Evolutionary conservation across 176 grass and related monocot species (phyloP).

Genomic region (Triticum turgidum): DNA sequence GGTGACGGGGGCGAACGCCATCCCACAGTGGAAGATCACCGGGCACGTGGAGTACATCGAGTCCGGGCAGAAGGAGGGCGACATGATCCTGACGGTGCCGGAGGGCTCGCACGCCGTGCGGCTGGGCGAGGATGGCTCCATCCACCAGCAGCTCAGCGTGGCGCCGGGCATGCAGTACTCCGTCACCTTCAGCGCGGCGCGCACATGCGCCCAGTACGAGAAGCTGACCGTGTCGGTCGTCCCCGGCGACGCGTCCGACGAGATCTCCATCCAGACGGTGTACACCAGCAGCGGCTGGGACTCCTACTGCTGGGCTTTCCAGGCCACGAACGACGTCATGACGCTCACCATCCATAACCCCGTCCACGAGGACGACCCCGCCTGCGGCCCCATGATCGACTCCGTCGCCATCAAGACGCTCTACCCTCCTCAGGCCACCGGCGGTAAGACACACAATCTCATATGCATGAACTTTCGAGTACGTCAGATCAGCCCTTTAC

Average conservation of each 20-base stretch:
- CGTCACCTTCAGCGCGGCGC: conserved; percentile 49
- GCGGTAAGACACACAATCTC: neutral
- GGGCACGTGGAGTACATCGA: conserved; percentile 48
- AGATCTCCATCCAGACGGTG: conserved; percentile 38
- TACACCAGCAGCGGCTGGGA: conserved; percentile 55
- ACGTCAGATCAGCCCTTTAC: neutral
- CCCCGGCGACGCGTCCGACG: conserved; percentile 16
- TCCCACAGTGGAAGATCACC: conserved; percentile 25
- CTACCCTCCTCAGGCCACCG: conserved; percentile 20
- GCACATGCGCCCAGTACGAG: conserved; percentile 46
- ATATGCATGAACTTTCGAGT: neutral
- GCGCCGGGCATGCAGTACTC: conserved; percentile 33
- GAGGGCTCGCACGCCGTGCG: conserved; percentile 45
- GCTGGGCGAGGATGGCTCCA: conserved; percentile 38
- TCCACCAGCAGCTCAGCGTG: conserved; percentile 33
- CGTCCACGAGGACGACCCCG: conserved; percentile 34
- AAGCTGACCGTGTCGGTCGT: conserved; percentile 36
- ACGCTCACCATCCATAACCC: conserved; percentile 31
- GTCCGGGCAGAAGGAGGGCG: conserved; percentile 33
- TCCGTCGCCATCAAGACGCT: conserved; percentile 22
- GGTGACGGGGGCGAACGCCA: conserved; percentile 7
- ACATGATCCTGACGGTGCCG: conserved; percentile 42
- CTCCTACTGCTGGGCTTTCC: conserved; percentile 47
- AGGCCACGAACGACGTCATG: neutral
- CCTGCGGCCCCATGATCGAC: conserved; percentile 43